Percentiles rank a stretch among this genome's conserved stretches.
Conservation (phyloP, 805 yeast genomes). For the Cyberlindnera euphorbiiphila region DNA sequence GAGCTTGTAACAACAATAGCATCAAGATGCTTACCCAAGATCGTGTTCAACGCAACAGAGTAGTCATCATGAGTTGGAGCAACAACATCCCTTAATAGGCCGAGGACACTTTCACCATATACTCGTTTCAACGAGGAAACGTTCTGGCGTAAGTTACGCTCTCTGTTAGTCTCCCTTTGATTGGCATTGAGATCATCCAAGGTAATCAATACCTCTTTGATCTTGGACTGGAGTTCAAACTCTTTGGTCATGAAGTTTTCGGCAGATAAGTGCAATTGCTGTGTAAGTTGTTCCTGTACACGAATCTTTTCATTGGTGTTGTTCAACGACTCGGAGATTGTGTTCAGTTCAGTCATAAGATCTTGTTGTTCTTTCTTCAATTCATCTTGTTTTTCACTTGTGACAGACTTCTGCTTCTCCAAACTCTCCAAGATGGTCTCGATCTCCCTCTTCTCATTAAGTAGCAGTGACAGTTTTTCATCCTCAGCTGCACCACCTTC, state of each 20-base stretch:
- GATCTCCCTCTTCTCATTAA: constrained; percentile 43
- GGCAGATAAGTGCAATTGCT: constrained; percentile 35
- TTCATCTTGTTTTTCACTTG: constrained; percentile 34
- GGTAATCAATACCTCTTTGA: constrained; percentile 55
- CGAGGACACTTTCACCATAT: constrained; percentile 85
- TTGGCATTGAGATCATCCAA: constrained; percentile 73
- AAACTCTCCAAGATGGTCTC: constrained; percentile 35
- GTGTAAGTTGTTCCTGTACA: constrained; percentile 39
- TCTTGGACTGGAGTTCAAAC: constrained; percentile 55
- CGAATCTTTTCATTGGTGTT: constrained; percentile 34
- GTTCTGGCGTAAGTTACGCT: constrained; percentile 67
- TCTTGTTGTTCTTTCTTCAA: constrained; percentile 33
- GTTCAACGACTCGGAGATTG: constrained; percentile 23
- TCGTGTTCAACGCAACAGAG: constrained; percentile 69
- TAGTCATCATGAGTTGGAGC: constrained; percentile 71
- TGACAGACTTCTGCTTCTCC: constrained; percentile 33
- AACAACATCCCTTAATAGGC: constrained; percentile 75
- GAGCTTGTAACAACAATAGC: constrained; percentile 77
- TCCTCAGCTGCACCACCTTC: constrained; percentile 56
- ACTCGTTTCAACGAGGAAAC: constrained; percentile 63
- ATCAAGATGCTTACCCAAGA: constrained; percentile 76
- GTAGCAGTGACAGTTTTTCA: constrained; percentile 40
- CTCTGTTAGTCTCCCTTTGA: constrained; percentile 71
- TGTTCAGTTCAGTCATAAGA: constrained; percentile 23
- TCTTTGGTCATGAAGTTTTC: constrained; percentile 44